Percentiles rank a stretch among this genome's conserved stretches.
phyloP scores from a whole-genome alignment of 106 monocot species.

The Hemerocallis citrina region DNA sequence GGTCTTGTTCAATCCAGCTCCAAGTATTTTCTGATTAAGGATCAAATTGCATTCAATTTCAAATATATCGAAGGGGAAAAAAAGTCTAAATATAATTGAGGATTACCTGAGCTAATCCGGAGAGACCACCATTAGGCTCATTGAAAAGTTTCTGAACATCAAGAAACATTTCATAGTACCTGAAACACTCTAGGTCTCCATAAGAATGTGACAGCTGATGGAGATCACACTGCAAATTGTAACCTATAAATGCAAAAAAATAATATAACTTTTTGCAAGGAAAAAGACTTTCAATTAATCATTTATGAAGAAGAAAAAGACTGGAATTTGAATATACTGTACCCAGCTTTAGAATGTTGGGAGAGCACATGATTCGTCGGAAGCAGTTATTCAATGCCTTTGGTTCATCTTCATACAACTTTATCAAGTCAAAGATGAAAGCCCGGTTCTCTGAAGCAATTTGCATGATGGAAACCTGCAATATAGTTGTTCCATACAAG shows the following conservation, averaged over 20 bases:
- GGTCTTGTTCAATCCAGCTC: slow-evolving; percentile 96
- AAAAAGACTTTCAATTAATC: not conserved
- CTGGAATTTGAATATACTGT: slow-evolving; percentile 10
- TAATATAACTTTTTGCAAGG: no score
- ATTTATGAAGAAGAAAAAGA: not conserved
- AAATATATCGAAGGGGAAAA: not conserved
- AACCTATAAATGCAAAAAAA: slow-evolving; percentile 45
- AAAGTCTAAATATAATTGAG: not conserved
- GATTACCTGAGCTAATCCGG: slow-evolving; percentile 77
- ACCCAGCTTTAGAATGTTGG: slow-evolving; percentile 88
- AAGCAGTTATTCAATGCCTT: slow-evolving; percentile 61
- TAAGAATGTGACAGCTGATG: slow-evolving; percentile 80
- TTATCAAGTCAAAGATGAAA: slow-evolving; percentile 92
- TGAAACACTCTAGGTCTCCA: slow-evolving; percentile 82
- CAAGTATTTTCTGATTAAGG: slow-evolving; percentile 63
- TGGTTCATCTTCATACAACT: slow-evolving; percentile 64
- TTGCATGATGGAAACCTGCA: slow-evolving; percentile 94
- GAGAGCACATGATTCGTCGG: slow-evolving; percentile 65
- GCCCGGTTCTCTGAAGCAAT: slow-evolving; percentile 83
- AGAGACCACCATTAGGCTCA: slow-evolving; percentile 66
- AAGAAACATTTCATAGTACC: slow-evolving; percentile 83
- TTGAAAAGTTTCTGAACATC: slow-evolving; percentile 92
- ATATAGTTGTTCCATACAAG: not conserved
- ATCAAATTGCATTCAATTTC: not conserved
- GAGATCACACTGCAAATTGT: slow-evolving; percentile 95